Evolutionary conservation across 2,329 filamentous ascomycete genomes (phyloP).

Genomic region (Westerdykella sp.): DNA sequence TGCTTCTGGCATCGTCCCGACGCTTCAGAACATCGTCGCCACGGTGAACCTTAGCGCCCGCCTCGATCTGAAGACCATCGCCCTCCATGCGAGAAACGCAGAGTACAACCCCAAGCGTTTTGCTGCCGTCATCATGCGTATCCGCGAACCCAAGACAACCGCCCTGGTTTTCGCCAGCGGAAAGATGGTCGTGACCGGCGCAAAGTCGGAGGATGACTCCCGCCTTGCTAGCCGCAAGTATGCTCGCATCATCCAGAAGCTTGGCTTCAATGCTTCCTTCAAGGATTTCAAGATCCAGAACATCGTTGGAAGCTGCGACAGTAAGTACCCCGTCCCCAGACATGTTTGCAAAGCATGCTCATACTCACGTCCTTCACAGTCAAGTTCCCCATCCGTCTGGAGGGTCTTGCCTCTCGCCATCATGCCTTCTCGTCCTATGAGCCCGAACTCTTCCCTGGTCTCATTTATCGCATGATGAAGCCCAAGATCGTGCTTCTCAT

Average conservation of each 20-base stretch:
- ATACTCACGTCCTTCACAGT: slow-evolving; percentile 59
- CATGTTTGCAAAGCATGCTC: slow-evolving; percentile 89
- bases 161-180: slow-evolving; percentile 96
- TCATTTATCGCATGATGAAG: slow-evolving; percentile 99
- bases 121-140: slow-evolving; percentile 98
- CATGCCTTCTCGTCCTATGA: slow-evolving; percentile 96
- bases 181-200: slow-evolving; percentile 99
- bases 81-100: slow-evolving; percentile 93
- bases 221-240: slow-evolving; percentile 97
- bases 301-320: slow-evolving; percentile 93
- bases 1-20: slow-evolving; percentile 55
- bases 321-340: slow-evolving; percentile 98
- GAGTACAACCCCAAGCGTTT: slow-evolving; percentile 91
- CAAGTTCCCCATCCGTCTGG: slow-evolving; percentile 96
- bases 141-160: slow-evolving; percentile 97
- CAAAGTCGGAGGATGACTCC: slow-evolving; percentile 95
- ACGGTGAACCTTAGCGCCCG: slow-evolving; percentile 99
- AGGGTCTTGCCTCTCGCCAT: slow-evolving; percentile 92
- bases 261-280: slow-evolving; percentile 99
- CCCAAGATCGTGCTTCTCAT: slow-evolving; percentile 97
- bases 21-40: slow-evolving; percentile 84
- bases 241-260: slow-evolving; percentile 98
- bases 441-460: slow-evolving; percentile 94
- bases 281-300: slow-evolving; percentile 98
- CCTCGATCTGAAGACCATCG: slow-evolving; percentile 97